Percentiles rank a stretch among this genome's conserved stretches.
Conservation (phyloP, 208 protist genomes). For the Giardia duodenalis region DNA sequence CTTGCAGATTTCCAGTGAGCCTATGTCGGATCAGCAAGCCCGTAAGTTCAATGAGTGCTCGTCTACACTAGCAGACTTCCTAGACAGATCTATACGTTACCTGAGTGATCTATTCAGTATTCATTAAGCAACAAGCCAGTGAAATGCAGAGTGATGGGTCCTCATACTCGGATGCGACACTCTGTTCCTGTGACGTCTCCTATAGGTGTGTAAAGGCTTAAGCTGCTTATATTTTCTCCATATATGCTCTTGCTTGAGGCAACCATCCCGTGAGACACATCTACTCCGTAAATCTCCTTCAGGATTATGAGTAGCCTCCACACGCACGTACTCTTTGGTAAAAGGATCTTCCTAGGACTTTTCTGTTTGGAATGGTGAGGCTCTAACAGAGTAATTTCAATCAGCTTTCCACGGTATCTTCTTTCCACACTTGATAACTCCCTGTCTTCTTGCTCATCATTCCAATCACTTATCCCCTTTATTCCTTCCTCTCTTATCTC, state of each 20-base stretch:
- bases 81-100: not conserved
- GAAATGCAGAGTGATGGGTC: too few species aligned
- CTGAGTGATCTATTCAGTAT: not conserved
- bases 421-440: too few species aligned
- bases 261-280: not conserved
- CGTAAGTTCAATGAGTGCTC: not conserved
- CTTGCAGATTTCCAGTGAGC: not conserved
- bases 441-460: too few species aligned
- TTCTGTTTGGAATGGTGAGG: not conserved
- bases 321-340: not conserved
- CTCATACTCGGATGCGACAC: not conserved
- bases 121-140: not conserved
- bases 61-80: not conserved
- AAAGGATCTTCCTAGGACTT: not conserved
- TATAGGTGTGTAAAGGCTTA: not conserved
- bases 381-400: not conserved
- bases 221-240: not conserved
- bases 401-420: not conserved
- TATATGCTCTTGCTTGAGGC: not conserved
- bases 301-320: not conserved
- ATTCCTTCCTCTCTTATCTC: not conserved
- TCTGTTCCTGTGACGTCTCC: not conserved
- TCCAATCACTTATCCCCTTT: not conserved
- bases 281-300: not conserved
- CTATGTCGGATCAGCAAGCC: not conserved